Evolutionary conservation across 805 yeast species (phyloP).

Genomic region (Saccharomyces cerevisiae): DNA sequence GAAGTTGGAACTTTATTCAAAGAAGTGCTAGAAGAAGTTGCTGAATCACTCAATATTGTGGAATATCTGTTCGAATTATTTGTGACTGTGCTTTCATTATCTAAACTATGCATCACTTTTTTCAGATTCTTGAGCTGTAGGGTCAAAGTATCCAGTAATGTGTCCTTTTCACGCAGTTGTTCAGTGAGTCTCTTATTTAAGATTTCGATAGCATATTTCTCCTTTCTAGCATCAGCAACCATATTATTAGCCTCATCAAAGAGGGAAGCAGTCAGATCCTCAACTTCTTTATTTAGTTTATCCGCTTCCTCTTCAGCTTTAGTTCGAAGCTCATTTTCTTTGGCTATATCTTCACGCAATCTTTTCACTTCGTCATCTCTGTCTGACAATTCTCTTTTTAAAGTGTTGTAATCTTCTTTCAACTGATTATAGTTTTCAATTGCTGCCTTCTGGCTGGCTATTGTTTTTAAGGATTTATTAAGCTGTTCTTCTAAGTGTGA

Average conservation of each 20-base stretch:
- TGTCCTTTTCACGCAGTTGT: slow-evolving; percentile 61
- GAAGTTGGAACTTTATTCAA: slow-evolving; percentile 13
- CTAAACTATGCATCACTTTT: slow-evolving; percentile 47
- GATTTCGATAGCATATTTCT: slow-evolving; percentile 49
- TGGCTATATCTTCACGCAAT: slow-evolving; percentile 22
- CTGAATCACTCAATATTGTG: slow-evolving; percentile 6
- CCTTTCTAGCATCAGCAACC: slow-evolving; percentile 72
- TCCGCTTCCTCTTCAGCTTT: slow-evolving; percentile 53
- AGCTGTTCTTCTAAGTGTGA: slow-evolving; percentile 46
- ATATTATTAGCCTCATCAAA: slow-evolving; percentile 79
- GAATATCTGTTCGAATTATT: slow-evolving; percentile 10
- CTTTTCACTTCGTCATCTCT: slow-evolving; percentile 27
- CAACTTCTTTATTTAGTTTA: slow-evolving; percentile 62
- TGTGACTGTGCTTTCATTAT: slow-evolving; percentile 11
- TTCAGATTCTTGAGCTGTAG: slow-evolving; percentile 64
- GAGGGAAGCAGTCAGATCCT: slow-evolving; percentile 66
- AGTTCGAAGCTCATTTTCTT: slow-evolving; percentile 32
- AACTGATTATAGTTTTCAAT: slow-evolving; percentile 25
- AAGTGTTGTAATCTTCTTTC: slow-evolving; percentile 27
- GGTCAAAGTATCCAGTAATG: slow-evolving; percentile 53
- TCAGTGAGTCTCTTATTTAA: slow-evolving; percentile 48
- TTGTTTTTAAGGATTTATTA: slow-evolving; percentile 33
- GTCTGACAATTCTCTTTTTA: slow-evolving; percentile 23
- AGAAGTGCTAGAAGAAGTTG: slow-evolving; percentile 15
- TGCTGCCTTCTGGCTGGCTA: slow-evolving; percentile 19